Evolutionary conservation across 176 grass and related monocot genomes (phyloP).

Genomic region (Bothriochloa decipiens): DNA sequence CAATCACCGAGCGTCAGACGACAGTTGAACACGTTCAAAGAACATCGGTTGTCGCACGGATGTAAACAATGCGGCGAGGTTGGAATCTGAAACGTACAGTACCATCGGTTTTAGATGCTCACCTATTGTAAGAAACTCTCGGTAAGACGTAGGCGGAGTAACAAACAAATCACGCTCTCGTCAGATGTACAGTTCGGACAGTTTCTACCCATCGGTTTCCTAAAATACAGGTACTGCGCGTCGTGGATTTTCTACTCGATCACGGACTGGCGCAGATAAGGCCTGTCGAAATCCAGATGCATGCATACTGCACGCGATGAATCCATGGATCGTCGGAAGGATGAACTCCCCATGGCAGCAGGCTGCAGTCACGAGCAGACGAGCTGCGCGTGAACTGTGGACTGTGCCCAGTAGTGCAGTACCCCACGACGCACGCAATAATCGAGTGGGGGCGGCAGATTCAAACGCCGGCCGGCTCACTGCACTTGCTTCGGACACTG

Average conservation of each 20-base stretch:
- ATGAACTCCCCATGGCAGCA: conserved; percentile 4
- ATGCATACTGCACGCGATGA: conserved; percentile 31
- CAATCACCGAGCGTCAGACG: background rate
- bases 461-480: conserved; percentile 28
- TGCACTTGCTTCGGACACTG: conserved; percentile 1
- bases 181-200: background rate
- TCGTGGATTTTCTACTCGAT: background rate
- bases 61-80: background rate
- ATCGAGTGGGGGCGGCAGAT: conserved; percentile 52
- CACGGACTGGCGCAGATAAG: background rate
- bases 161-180: background rate
- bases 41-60: background rate
- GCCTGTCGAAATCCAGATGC: conserved; percentile 8
- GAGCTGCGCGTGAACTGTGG: background rate
- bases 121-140: background rate
- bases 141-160: no score
- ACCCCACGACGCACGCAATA: conserved; percentile 26
- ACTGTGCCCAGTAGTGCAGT: background rate
- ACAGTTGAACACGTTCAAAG: conserved; percentile 31
- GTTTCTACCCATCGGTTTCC: background rate
- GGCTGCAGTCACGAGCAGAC: background rate
- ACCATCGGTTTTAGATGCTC: background rate
- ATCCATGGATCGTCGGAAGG: background rate
- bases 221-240: background rate
- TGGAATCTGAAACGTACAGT: background rate